Evolutionary conservation across 2,329 filamentous ascomycete species (phyloP).

Genomic region (Verticillium longisporum): DNA sequence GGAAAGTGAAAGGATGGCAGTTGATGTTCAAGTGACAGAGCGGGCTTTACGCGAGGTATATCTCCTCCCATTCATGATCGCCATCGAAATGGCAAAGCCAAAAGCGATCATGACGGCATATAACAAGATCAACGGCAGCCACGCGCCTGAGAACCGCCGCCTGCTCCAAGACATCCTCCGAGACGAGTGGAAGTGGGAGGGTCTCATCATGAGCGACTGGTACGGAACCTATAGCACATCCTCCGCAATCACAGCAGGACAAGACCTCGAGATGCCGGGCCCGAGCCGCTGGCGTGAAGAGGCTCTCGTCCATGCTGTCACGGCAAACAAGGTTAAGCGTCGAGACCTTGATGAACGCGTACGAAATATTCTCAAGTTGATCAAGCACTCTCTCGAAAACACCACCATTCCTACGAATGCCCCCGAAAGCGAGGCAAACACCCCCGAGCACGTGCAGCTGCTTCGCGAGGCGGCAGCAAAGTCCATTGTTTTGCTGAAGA

Average conservation of each 20-base stretch:
- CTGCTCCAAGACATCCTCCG: constrained; percentile 5
- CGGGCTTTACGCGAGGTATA: constrained; percentile 58
- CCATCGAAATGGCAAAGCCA: constrained; percentile 46
- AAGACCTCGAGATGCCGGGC: constrained; percentile 31
- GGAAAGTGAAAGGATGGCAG: constrained; percentile 38
- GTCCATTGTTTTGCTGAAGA: constrained; percentile 1
- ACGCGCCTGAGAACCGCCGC: constrained; percentile 16
- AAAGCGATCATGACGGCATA: constrained; percentile 54
- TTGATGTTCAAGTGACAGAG: constrained; percentile 39
- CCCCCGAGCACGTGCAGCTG: background rate
- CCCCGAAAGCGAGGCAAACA: background rate
- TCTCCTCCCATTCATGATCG: constrained; percentile 56
- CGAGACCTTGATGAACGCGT: constrained; percentile 9
- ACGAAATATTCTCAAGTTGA: constrained; percentile 21
- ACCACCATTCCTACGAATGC: background rate
- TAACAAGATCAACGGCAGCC: constrained; percentile 37
- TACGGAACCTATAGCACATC: constrained; percentile 11
- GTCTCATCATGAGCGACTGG: constrained; percentile 11
- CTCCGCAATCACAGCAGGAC: constrained; percentile 17
- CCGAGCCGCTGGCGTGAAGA: background rate
- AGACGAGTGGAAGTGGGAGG: constrained; percentile 8
- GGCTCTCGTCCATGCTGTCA: background rate
- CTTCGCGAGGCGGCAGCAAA: constrained; percentile 2
- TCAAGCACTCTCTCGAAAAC: constrained; percentile 13
- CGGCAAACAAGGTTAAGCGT: constrained; percentile 2